Evolutionary conservation across 352 stramenopile genomes (phyloP).

Genomic region (Peronospora tabacina): DNA sequence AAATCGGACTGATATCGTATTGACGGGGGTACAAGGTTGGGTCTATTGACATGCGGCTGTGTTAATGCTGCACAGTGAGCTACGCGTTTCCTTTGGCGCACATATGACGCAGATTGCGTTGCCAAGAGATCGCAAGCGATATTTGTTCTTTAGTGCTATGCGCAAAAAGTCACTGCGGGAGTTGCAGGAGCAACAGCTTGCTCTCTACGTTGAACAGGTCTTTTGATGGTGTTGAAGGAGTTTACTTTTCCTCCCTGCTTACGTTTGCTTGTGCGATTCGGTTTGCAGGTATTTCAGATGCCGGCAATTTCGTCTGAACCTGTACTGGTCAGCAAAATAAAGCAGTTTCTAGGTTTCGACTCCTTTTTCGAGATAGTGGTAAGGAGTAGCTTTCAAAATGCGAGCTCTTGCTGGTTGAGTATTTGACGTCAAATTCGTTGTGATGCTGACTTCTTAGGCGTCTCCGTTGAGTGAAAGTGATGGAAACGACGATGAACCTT

Average conservation of each 20-base stretch:
- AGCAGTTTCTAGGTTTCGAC: constrained; percentile 56
- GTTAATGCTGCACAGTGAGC: constrained; percentile 33
- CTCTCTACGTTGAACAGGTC: constrained; percentile 61
- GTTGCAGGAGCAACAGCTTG: constrained; percentile 63
- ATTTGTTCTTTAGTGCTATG: constrained; percentile 62
- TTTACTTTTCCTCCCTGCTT: not conserved
- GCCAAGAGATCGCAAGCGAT: constrained; percentile 56
- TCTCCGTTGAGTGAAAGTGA: constrained; percentile 12
- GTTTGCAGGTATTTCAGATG: constrained; percentile 43
- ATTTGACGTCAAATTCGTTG: not conserved
- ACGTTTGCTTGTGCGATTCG: not conserved
- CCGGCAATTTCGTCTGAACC: constrained; percentile 37
- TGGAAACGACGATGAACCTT: constrained; percentile 6
- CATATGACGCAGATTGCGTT: constrained; percentile 56
- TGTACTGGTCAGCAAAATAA: constrained; percentile 35
- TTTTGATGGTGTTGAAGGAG: constrained; percentile 6
- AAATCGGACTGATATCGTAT: not conserved
- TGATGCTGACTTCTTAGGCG: constrained; percentile 7
- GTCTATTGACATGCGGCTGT: constrained; percentile 7
- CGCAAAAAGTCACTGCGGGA: constrained; percentile 63
- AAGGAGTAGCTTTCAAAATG: constrained; percentile 4
- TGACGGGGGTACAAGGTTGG: not conserved
- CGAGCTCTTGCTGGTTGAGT: not conserved
- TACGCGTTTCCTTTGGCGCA: constrained; percentile 40
- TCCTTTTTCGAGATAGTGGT: constrained; percentile 64